These are phyloP conservation scores for Penicillium paradoxum DNA, from an alignment of 495 filamentous ascomycete genomes.

Conservation along the genomic window DNA sequence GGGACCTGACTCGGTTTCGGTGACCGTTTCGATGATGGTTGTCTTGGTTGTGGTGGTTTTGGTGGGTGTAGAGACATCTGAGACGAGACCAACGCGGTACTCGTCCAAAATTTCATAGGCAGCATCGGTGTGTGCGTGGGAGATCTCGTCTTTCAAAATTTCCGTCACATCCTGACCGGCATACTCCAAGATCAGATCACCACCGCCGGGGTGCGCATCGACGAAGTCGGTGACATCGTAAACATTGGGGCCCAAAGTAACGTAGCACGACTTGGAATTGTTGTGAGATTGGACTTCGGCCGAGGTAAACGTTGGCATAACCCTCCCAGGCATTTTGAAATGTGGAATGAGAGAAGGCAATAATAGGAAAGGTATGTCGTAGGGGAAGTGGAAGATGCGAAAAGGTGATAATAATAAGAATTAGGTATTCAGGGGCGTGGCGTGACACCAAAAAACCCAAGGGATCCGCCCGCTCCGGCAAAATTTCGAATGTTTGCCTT, in stretches of 20 bases:
- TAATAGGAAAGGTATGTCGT: background rate
- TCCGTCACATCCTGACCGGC: constrained; percentile 79
- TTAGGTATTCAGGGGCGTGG: constrained; percentile 8
- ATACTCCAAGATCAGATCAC: constrained; percentile 82
- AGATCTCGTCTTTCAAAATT: constrained; percentile 78
- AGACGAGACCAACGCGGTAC: constrained; percentile 75
- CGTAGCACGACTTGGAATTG: constrained; percentile 80
- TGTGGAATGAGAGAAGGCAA: background rate
- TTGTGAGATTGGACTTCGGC: constrained; percentile 80
- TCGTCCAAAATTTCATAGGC: constrained; percentile 92
- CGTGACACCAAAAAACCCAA: constrained; percentile 2
- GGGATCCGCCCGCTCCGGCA: constrained; percentile 10
- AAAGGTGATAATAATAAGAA: background rate
- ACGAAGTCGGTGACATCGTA: constrained; percentile 93
- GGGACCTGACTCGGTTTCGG: constrained; percentile 37
- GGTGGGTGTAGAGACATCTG: constrained; percentile 22
- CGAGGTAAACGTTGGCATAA: constrained; percentile 70
- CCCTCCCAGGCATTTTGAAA: constrained; percentile 44
- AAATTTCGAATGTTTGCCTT: background rate
- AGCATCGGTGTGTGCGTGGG: constrained; percentile 79
- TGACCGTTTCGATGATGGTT: constrained; percentile 18
- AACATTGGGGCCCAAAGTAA: constrained; percentile 82
- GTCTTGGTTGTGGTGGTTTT: constrained; percentile 12
- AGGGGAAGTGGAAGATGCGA: background rate
- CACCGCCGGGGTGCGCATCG: constrained; percentile 83